Conservation (phyloP, 345 rosid genomes). For the Balakata baccata region DNA sequence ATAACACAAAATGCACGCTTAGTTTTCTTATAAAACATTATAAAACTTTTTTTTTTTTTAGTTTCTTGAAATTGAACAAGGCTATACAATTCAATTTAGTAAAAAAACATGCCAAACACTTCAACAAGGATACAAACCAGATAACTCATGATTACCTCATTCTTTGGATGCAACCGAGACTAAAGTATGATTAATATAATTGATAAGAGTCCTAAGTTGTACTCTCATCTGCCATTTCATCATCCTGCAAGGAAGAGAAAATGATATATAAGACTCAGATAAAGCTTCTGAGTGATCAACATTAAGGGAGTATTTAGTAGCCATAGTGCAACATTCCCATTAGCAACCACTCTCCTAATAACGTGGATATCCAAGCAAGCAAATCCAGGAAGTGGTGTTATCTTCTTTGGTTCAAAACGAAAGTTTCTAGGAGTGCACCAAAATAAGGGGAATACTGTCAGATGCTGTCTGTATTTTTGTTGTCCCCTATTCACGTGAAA, state of each 20-base stretch:
- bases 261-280: conserved; percentile 12
- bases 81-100: conserved; percentile 6
- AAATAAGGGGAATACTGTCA: too few species aligned
- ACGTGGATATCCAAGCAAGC: neutral
- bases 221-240: conserved; percentile 89
- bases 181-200: conserved; percentile 89
- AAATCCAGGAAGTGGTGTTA: neutral
- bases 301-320: neutral
- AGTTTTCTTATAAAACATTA: neutral
- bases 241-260: conserved; percentile 61
- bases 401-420: neutral
- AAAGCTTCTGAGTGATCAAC: neutral
- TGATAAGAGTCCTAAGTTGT: conserved; percentile 88
- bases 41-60: neutral
- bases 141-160: conserved; percentile 53
- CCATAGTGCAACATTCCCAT: neutral
- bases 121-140: conserved; percentile 18
- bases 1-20: too few species aligned
- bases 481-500: neutral
- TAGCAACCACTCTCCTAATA: neutral
- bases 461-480: too few species aligned
- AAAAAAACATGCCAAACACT: conserved; percentile 12
- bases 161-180: conserved; percentile 83
- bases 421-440: neutral
- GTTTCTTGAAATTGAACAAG: neutral